Percentiles rank a stretch among this genome's conserved stretches.
Evolutionary conservation across 2,329 filamentous ascomycete genomes (phyloP).

Genomic region (Colletotrichum phormii): DNA sequence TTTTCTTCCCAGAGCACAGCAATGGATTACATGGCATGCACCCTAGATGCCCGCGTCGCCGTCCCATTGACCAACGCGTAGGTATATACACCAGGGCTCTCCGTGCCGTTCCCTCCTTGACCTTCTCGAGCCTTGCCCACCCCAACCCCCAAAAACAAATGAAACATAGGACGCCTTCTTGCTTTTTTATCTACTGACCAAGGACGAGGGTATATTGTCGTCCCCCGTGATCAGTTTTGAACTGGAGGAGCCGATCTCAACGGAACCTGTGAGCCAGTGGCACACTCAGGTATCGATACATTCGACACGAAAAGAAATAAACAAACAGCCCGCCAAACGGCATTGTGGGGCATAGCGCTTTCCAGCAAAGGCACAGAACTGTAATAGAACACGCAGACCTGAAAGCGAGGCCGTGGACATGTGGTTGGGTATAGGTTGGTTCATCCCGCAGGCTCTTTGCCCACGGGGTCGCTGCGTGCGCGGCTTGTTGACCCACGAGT

Average conservation of each 20-base stretch:
- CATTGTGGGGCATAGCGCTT: not conserved
- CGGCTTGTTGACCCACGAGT: not conserved
- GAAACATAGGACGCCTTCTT: constrained; percentile 17
- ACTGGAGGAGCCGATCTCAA: constrained; percentile 8
- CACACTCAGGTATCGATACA: constrained; percentile 12
- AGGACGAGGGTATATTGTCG: constrained; percentile 27
- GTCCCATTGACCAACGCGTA: constrained; percentile 23
- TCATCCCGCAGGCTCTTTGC: not conserved
- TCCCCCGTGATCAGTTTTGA: constrained; percentile 24
- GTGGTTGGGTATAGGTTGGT: not conserved
- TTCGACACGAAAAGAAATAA: constrained; percentile 6
- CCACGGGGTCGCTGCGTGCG: not conserved
- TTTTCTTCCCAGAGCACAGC: constrained; percentile 8
- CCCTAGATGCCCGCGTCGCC: not conserved
- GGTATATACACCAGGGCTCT: constrained; percentile 31
- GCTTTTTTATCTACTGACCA: constrained; percentile 28
- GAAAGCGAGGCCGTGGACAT: not conserved
- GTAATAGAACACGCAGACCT: constrained; percentile 33
- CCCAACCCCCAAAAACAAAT: constrained; percentile 13
- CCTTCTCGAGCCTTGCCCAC: constrained; percentile 11
- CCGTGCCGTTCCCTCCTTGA: constrained; percentile 3
- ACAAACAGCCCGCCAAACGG: not conserved
- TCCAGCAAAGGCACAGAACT: constrained; percentile 21
- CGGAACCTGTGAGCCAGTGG: constrained; percentile 13
- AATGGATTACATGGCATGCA: not conserved